phyloP scores from a whole-genome alignment of 306 rosid species.

The Leucaena leucocephala region DNA sequence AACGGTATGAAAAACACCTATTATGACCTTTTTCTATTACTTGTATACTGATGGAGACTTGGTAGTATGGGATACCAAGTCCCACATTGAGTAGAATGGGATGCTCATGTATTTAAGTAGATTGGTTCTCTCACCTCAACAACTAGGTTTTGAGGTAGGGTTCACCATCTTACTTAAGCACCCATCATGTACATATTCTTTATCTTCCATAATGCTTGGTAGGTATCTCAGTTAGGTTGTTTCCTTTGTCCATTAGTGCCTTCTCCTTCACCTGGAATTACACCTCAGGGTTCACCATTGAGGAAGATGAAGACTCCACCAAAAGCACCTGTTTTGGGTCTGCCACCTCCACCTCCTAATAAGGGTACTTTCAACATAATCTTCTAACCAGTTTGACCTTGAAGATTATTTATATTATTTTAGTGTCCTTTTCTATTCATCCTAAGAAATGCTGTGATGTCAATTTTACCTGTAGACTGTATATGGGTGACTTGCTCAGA shows the following conservation, averaged over 20 bases:
- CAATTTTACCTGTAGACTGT: constrained; percentile 67
- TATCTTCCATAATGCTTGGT: constrained; percentile 20
- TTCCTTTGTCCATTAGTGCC: constrained; percentile 58
- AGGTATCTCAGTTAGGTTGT: constrained; percentile 29
- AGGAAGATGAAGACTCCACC: constrained; percentile 63
- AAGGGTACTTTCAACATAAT: constrained; percentile 53
- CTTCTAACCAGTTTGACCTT: not conserved
- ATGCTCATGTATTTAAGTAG: too few relatives aligned
- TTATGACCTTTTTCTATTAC: constrained; percentile 18
- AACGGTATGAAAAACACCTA: constrained; percentile 48
- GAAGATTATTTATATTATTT: constrained; percentile 16
- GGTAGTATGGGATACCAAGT: too few relatives aligned
- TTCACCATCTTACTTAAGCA: too few relatives aligned
- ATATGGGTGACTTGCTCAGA: constrained; percentile 68
- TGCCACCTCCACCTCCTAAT: constrained; percentile 96
- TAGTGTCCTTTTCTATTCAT: constrained; percentile 19
- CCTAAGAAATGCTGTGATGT: constrained; percentile 25
- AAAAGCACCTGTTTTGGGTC: constrained; percentile 59
- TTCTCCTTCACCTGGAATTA: constrained; percentile 56
- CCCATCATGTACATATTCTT: not conserved
- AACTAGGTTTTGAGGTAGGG: too few relatives aligned
- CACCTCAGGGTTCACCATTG: constrained; percentile 65
- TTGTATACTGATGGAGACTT: constrained; percentile 2
- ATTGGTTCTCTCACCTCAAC: too few relatives aligned
- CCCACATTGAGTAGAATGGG: too few relatives aligned